Evolutionary conservation across 1,284 basidiomycete species (phyloP).

Genomic region (Schizopora paradoxa): DNA sequence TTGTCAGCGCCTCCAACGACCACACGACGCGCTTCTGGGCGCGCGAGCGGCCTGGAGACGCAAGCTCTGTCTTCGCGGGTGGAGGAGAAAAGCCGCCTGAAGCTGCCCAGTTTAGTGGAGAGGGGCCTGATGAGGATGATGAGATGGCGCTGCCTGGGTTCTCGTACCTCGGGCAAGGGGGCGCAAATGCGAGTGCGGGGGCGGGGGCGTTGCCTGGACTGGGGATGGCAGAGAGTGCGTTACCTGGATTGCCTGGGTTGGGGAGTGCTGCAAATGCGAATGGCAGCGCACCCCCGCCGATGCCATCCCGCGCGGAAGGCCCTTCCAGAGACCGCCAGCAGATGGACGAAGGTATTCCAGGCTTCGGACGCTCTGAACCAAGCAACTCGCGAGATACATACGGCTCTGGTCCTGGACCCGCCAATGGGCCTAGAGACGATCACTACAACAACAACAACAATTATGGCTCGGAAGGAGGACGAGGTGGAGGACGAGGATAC

Average conservation of each 20-base stretch:
- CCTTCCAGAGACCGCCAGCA: constrained; percentile 21
- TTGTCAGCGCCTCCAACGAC: constrained; percentile 92
- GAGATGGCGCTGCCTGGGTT: constrained; percentile 32
- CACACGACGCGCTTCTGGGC: constrained; percentile 98
- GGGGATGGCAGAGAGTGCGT: too few species aligned
- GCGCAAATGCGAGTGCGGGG: too few species aligned
- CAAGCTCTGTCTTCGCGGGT: constrained; percentile 60
- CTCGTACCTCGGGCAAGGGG: constrained; percentile 12
- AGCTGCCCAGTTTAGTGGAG: constrained; percentile 41
- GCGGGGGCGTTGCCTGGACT: constrained; percentile 56
- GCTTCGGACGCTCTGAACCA: constrained; percentile 33
- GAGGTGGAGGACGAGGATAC: constrained; percentile 26
- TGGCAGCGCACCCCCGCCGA: constrained; percentile 16
- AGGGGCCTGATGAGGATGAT: constrained; percentile 53
- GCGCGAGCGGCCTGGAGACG: constrained; percentile 77
- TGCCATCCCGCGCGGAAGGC: constrained; percentile 14
- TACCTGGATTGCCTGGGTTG: constrained; percentile 26
- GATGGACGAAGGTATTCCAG: constrained; percentile 51
- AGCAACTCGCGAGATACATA: not conserved
- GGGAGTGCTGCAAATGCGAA: constrained; percentile 21
- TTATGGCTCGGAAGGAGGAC: constrained; percentile 18
- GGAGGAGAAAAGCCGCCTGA: constrained; percentile 76
- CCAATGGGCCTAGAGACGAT: constrained; percentile 29
- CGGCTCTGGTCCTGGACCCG: constrained; percentile 26
- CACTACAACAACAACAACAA: constrained; percentile 23